Evolutionary conservation across 345 rosid species (phyloP).

Genomic region (Murraya koenigii): DNA sequence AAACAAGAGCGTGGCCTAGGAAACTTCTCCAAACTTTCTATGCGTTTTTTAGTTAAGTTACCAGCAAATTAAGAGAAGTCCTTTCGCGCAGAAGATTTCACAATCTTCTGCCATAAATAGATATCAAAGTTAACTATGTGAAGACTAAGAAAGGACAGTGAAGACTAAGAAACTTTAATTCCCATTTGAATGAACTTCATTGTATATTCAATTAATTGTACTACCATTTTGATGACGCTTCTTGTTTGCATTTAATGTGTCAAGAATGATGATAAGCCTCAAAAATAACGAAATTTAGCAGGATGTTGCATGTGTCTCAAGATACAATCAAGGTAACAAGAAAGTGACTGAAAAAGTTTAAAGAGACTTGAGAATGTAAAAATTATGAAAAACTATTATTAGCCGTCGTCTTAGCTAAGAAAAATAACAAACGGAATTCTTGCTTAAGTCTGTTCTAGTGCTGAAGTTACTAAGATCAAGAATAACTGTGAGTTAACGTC

Average conservation of each 20-base stretch:
- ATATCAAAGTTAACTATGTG: background rate
- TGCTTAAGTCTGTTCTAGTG: background rate
- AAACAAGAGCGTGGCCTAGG: background rate
- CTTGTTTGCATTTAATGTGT: background rate
- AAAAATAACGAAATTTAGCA: background rate
- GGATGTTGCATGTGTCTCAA: background rate
- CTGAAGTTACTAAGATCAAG: background rate
- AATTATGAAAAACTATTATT: background rate
- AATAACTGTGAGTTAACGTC: too few species aligned
- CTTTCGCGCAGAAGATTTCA: background rate
- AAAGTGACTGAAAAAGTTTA: background rate
- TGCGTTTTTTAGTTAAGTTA: too few species aligned
- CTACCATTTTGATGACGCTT: background rate
- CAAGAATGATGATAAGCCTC: background rate
- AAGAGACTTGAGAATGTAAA: background rate
- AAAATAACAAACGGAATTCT: background rate
- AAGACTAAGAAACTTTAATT: background rate
- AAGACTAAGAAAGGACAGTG: background rate
- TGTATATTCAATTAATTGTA: background rate
- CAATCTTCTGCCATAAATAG: background rate
- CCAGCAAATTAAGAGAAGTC: background rate
- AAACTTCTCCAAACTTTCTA: background rate
- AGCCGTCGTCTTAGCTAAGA: background rate
- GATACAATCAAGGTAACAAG: slow-evolving; percentile 8
- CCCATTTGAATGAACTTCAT: background rate